Base-by-base conservation (phyloP, 2,329 filamentous ascomycete species). In the Fulvia fulva region DNA sequence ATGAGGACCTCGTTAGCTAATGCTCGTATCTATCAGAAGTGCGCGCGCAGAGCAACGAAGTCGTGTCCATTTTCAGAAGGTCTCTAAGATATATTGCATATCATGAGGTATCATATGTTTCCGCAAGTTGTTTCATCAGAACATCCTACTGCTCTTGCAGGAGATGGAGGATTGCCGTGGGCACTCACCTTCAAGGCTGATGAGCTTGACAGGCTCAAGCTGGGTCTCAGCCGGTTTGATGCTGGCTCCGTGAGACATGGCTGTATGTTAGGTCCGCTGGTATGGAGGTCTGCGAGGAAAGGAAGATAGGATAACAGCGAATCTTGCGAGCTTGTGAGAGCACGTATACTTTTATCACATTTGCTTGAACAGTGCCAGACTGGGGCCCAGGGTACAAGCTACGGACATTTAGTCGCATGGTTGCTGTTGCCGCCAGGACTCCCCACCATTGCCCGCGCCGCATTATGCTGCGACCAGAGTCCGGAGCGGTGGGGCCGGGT, bases 151-250 rank as follows among this genome's bases (percentile, higher is more conserved):
- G 41, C 46, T 43, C 30, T 32, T 43, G 25, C 50, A 22, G 34
- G 43, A 12, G 28, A n/a, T 5, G 19, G 28, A 25, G 28, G 47
- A 23, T 37, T 21, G 45, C 45, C 19, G 26, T 34, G 45, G 32
- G 26, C 26, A 68, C 70, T 68, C 61, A 72, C 70, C 70, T 59
- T 71, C 70, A 55, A 68, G 64, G 51, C 61, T 66, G 61, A 72
- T 67, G 64, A 67, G 61, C 65, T 71, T 71, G 46, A 70, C 67
- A 11, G 69, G 69, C 59, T 71, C 69, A 53, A 70, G 67, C 62
- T 66, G 64, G 9, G 63, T 65, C 23, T 62, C 51, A 46, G 55
- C 60, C 19, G 37, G 37, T 41, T 14, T 41, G 37, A 26, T 47
- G 21, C 44, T 47, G 19, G 22, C 21, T 23, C 25, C 44, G 22